Conservation (phyloP, 2,329 filamentous ascomycete species). For the Metarhizium album region DNA sequence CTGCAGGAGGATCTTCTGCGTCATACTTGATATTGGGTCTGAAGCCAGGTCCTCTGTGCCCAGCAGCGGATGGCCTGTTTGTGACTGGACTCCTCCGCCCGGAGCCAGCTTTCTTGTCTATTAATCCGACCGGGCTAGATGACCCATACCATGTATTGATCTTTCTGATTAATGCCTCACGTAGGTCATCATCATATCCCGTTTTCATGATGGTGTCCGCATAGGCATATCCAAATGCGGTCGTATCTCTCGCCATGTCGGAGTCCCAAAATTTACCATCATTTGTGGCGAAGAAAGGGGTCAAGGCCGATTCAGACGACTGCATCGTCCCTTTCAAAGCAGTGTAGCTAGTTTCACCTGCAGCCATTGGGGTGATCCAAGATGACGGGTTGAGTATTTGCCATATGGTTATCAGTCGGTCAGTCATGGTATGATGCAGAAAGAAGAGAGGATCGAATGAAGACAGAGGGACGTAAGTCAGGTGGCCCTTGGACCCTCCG, state of each 20-base stretch:
- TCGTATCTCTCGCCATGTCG: constrained; percentile 45
- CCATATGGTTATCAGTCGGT: constrained; percentile 68
- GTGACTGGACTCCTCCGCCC: neutral
- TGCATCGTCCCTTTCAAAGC: constrained; percentile 42
- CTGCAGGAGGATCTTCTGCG: constrained; percentile 12
- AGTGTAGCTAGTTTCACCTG: constrained; percentile 50
- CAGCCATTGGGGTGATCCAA: constrained; percentile 49
- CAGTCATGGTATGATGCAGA: constrained; percentile 66
- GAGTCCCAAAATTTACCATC: constrained; percentile 59
- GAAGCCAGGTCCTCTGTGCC: neutral
- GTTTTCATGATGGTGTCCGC: constrained; percentile 39
- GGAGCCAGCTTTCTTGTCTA: constrained; percentile 4
- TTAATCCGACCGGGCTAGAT: constrained; percentile 18
- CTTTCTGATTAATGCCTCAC: constrained; percentile 25
- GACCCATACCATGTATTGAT: constrained; percentile 41
- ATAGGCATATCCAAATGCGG: constrained; percentile 64
- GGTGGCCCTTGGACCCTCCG: constrained; percentile 52
- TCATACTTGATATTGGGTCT: constrained; percentile 17
- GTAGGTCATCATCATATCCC: constrained; percentile 15
- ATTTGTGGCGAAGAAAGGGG: constrained; percentile 52
- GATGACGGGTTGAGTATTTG: constrained; percentile 59
- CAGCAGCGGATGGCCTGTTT: neutral
- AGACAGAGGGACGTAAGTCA: constrained; percentile 60
- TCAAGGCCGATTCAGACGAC: constrained; percentile 45
- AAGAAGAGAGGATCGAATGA: constrained; percentile 74